phyloP scores from a whole-genome alignment of 495 filamentous ascomycete genomes.

The Trypethelium eluteriae region DNA sequence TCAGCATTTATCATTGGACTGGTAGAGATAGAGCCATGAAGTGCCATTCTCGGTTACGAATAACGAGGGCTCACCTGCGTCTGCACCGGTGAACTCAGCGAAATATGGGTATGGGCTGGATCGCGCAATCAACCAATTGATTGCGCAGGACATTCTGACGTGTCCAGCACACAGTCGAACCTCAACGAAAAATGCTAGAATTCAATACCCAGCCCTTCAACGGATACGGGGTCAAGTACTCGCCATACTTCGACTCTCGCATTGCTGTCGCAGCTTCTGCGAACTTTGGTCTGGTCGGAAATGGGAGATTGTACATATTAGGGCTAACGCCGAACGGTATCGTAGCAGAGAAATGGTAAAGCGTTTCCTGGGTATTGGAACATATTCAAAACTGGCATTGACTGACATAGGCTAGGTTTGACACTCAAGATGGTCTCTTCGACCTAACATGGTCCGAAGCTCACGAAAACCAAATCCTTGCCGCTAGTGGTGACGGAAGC shows the following conservation, averaged over 20 bases:
- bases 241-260: slow-evolving; percentile 91
- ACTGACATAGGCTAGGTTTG: slow-evolving; percentile 51
- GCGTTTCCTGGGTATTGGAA: slow-evolving; percentile 3
- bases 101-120: not conserved
- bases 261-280: slow-evolving; percentile 78
- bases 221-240: slow-evolving; percentile 93
- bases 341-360: slow-evolving; percentile 64
- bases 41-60: not conserved
- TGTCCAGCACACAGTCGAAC: not conserved
- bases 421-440: slow-evolving; percentile 94
- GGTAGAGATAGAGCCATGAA: not conserved
- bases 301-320: slow-evolving; percentile 79
- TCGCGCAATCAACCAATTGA: not conserved
- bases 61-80: not conserved
- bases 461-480: slow-evolving; percentile 86
- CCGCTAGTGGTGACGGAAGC: slow-evolving; percentile 81
- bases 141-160: not conserved
- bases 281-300: slow-evolving; percentile 95
- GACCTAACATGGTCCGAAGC: slow-evolving; percentile 89
- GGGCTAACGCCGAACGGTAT: slow-evolving; percentile 75
- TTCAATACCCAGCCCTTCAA: slow-evolving; percentile 89
- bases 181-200: slow-evolving; percentile 62
- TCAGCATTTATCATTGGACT: not conserved
- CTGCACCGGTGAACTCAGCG: not conserved
- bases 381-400: not conserved